Conservation (phyloP, 306 rosid genomes). For the barrel medic (Medicago truncatula) region MtrunA17r5.0-ANR NC_053043.1:48656001-48656500, state of each 20-base stretch:
- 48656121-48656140: not conserved
- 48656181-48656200: not conserved
- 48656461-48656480: constrained; percentile 26
- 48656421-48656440: not conserved
- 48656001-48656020: constrained; percentile 25
- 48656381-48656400: not conserved
- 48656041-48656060: not conserved
- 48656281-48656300: not conserved
- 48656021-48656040: constrained; percentile 12
- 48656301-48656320: not conserved
- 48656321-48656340: constrained; percentile 7
- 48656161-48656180: not conserved
- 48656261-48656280: not conserved
- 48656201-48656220: not conserved
- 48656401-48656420: not conserved
- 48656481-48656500: constrained; percentile 31
- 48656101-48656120: not conserved
- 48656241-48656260: not conserved
- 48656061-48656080: not conserved
- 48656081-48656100: not conserved
- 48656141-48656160: not conserved
- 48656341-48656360: not conserved
- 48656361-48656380: too few species aligned
- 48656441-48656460: constrained; percentile 12
- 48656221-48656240: not conserved